Evolutionary conservation across 2,329 filamentous ascomycete genomes (phyloP).

Genomic region (Exophiala bonariae): DNA sequence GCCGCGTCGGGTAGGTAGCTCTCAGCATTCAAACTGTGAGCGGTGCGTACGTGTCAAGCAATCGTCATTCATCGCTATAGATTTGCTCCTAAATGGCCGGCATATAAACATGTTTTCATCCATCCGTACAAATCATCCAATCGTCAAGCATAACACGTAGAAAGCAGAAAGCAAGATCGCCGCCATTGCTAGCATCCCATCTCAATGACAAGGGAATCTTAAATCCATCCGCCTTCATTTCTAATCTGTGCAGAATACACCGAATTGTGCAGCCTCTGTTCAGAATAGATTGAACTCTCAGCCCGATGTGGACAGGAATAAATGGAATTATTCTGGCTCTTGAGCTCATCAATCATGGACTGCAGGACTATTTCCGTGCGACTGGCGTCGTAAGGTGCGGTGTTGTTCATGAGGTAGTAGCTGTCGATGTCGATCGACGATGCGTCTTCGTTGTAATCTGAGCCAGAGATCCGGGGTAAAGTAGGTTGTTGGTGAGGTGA

Average conservation of each 20-base stretch:
- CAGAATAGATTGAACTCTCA: slow-evolving; percentile 1
- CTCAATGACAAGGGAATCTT: no score
- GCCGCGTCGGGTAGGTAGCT: no score
- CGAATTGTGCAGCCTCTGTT: background rate
- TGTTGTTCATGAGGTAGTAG: slow-evolving; percentile 12
- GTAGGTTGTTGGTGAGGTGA: background rate
- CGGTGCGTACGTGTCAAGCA: no score
- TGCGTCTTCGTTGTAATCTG: slow-evolving; percentile 11
- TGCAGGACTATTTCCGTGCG: slow-evolving; percentile 13
- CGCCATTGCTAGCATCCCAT: no score
- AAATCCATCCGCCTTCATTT: slow-evolving; percentile 3
- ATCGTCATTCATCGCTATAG: no score
- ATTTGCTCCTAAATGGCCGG: no score
- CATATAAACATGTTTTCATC: no score
- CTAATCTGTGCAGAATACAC: background rate
- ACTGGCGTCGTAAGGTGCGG: slow-evolving; percentile 2
- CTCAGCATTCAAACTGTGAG: no score
- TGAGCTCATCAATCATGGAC: slow-evolving; percentile 17
- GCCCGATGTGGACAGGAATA: background rate
- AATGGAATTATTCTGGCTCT: slow-evolving; percentile 1
- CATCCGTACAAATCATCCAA: no score
- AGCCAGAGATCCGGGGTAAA: slow-evolving; percentile 3
- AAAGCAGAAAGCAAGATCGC: no score
- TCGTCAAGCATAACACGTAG: no score
- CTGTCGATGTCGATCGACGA: slow-evolving; percentile 18